Base-by-base conservation (phyloP, 169 alveolate genomes). In the Eimeria tenella region DNA sequence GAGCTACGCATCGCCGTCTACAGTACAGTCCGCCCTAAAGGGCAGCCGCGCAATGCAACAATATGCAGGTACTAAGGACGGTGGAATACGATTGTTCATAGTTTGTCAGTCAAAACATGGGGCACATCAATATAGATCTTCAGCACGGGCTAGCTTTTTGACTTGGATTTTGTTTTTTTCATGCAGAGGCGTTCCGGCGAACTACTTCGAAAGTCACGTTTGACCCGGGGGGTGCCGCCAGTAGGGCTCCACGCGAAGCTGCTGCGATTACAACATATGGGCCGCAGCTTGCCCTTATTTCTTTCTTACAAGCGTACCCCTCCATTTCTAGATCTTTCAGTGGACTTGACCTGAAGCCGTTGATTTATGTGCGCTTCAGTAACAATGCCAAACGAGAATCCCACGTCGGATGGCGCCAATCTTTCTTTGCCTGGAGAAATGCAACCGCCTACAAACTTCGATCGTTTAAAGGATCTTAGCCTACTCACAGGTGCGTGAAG, bases 121-220 rank as follows among this genome's bases (percentile, higher is more conserved):
- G 42, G 42, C 42, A 31, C 42, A 31, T 31, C 42, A 31, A 31
- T 31, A 31, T 31, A 31, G 42, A 31, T 31, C 42, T 31, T 31
- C 42, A 31, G 42, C 42, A 31, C 42, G 2, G 42, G 42, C 42
- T 31, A 31, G 42, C 42, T 31, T 31, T 8, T 19, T n/a, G 5
- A 19, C 5, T 8, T 50, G 65, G 42, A 49, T 5, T 49, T 49
- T 52, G 50, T 7, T 55, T 52, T 50, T 52, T 19, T 60, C 4
- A n/a, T 75, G 19, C 86, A 75, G 86, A 75, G 65, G 86, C 86
- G 21, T 75, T 75, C 17, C 86, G 86, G 65, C 86, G 86, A 17
- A 75, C 86, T 15, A 50, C 86, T 19, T 50, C 86, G n/a, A 75
- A 63, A 8, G 65, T 75, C 86, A 75, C 17, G 49, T 11, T 75